phyloP scores from a whole-genome alignment of 1,284 basidiomycete species.

The Melampsora occidentalis region DNA sequence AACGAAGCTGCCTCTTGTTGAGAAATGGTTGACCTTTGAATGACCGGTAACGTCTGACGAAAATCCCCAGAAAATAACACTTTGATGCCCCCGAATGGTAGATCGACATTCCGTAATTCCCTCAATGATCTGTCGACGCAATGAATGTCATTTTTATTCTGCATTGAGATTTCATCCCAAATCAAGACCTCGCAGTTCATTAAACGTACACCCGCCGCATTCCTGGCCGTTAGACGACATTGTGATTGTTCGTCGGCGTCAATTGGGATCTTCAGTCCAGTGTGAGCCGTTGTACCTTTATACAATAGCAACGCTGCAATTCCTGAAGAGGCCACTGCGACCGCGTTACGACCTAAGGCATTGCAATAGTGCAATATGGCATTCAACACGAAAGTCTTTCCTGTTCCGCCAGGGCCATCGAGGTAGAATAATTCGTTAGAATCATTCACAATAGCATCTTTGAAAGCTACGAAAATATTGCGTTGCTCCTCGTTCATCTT shows the following conservation, averaged over 20 bases:
- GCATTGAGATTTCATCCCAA: slow-evolving; percentile 20
- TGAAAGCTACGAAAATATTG: no score
- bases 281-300: background rate
- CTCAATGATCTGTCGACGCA: background rate
- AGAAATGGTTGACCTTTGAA: no score
- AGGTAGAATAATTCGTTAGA: slow-evolving; percentile 56
- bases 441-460: background rate
- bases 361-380: background rate
- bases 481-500: no score
- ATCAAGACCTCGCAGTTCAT: background rate
- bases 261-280: slow-evolving; percentile 1
- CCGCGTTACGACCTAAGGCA: background rate
- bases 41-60: no score
- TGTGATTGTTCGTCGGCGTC: background rate
- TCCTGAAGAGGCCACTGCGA: background rate
- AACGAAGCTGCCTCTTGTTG: no score
- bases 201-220: background rate
- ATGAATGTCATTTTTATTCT: slow-evolving; percentile 5
- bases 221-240: background rate
- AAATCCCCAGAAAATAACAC: slow-evolving; percentile 24
- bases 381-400: slow-evolving; percentile 16
- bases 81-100: slow-evolving; percentile 5
- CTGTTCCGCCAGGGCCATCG: slow-evolving; percentile 11
- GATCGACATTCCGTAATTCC: background rate
- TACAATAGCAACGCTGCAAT: slow-evolving; percentile 7